Evolutionary conservation across 768 basidiomycete species (phyloP).

Genomic region (Hortiboletus campestris): DNA sequence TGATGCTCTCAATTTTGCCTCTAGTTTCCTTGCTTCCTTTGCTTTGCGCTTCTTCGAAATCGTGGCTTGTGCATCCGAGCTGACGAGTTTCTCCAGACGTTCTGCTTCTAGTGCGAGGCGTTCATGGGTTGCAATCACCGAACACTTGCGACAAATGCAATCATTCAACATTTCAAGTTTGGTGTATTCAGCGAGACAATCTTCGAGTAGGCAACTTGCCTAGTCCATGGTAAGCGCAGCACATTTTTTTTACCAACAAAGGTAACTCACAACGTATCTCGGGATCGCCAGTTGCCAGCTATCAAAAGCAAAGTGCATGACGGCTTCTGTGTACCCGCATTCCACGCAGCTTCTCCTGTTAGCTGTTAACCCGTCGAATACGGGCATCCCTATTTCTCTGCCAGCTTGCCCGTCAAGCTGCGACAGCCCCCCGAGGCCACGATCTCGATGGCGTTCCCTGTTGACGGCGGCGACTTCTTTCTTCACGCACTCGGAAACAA

Average conservation of each 20-base stretch:
- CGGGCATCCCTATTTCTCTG: slow-evolving; percentile 56
- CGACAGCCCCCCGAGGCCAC: slow-evolving; percentile 63
- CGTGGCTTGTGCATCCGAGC: slow-evolving; percentile 45
- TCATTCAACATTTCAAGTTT: slow-evolving; percentile 85
- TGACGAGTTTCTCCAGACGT: slow-evolving; percentile 42
- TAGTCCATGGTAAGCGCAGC: slow-evolving; percentile 28
- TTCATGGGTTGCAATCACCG: slow-evolving; percentile 72
- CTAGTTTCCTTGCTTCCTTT: slow-evolving; percentile 68
- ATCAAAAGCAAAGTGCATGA: slow-evolving; percentile 88
- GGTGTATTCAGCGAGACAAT: slow-evolving; percentile 87
- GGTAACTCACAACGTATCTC: slow-evolving; percentile 50
- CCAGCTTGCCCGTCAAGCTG: slow-evolving; percentile 18
- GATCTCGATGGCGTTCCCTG: slow-evolving; percentile 65
- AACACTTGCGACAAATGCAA: slow-evolving; percentile 91
- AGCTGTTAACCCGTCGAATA: slow-evolving; percentile 89
- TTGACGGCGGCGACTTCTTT: slow-evolving; percentile 76
- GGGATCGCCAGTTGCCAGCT: slow-evolving; percentile 81
- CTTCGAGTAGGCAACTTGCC: slow-evolving; percentile 70
- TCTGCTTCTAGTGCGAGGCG: slow-evolving; percentile 63
- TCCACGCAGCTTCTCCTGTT: slow-evolving; percentile 83
- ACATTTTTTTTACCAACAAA: slow-evolving; percentile 1
- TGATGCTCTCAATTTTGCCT: slow-evolving; percentile 56
- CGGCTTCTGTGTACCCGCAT: slow-evolving; percentile 93
- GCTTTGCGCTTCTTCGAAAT: slow-evolving; percentile 73
- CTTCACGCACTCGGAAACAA: slow-evolving; percentile 86